These are phyloP conservation scores for Chimonanthus salicifolius DNA, from an alignment of 164 flowering plant genomes.

Conservation along the genomic window DNA sequence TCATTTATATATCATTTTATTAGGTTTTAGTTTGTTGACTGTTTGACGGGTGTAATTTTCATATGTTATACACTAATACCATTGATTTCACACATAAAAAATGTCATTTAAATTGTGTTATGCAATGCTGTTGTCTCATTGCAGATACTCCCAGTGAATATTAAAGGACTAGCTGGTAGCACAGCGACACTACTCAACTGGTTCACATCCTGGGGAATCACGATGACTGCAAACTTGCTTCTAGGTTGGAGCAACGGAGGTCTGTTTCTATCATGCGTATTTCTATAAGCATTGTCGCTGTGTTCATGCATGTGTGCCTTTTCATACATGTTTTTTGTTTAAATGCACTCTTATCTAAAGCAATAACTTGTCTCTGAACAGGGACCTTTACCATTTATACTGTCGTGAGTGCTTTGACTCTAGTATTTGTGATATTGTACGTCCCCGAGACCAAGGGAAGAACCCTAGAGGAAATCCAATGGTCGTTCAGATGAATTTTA, in stretches of 20 bases:
- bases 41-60: neutral
- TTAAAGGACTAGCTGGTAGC: conserved; percentile 92
- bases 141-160: conserved; percentile 87
- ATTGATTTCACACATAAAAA: neutral
- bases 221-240: no score
- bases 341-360: neutral
- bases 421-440: no score
- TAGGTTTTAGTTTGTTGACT: neutral
- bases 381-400: conserved; percentile 73
- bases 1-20: neutral
- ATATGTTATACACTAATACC: neutral
- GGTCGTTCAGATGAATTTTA: no score
- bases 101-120: neutral
- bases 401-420: conserved; percentile 49
- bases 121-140: neutral
- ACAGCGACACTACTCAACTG: no score
- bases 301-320: neutral
- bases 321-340: no score
- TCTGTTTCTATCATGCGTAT: no score
- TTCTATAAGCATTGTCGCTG: conserved; percentile 5
- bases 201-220: no score
- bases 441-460: no score
- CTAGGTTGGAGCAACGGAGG: no score
- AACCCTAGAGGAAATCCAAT: no score
- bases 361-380: conserved; percentile 19